These are phyloP conservation scores for Solanum chacoense DNA, from an alignment of 305 asterid species.

Conservation along the genomic window DNA sequence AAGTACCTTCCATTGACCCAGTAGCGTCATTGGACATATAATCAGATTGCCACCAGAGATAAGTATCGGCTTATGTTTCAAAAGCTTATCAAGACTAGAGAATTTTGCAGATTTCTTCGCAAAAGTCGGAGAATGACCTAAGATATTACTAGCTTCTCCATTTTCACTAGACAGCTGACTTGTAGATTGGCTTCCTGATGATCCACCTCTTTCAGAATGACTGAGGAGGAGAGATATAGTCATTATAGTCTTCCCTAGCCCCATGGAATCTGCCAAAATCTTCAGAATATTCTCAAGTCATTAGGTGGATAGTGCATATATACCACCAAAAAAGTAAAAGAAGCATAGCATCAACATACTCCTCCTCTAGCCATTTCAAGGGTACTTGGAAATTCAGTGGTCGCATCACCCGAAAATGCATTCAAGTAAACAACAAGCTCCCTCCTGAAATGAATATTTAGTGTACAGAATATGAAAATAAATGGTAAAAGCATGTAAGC, in stretches of 20 bases:
- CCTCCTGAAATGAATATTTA: constrained; percentile 48
- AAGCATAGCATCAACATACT: constrained; percentile 46
- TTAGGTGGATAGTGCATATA: background rate
- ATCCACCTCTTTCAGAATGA: constrained; percentile 54
- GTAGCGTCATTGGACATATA: constrained; percentile 90
- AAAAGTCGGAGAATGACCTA: constrained; percentile 42
- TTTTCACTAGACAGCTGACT: constrained; percentile 29
- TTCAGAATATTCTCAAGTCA: constrained; percentile 30
- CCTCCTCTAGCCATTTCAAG: constrained; percentile 98
- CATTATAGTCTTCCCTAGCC: constrained; percentile 98
- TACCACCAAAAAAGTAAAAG: background rate
- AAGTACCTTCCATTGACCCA: constrained; percentile 98
- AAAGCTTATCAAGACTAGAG: constrained; percentile 56
- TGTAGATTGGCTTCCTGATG: constrained; percentile 31
- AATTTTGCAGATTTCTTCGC: constrained; percentile 42
- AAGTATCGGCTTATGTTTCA: constrained; percentile 41
- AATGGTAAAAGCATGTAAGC: constrained; percentile 3
- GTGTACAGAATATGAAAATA: background rate
- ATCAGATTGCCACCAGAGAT: constrained; percentile 82
- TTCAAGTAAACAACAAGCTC: constrained; percentile 64
- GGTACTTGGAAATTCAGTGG: constrained; percentile 83
- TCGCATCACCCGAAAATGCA: constrained; percentile 88
- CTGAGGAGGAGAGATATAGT: constrained; percentile 84
- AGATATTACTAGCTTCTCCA: constrained; percentile 25
- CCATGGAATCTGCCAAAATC: constrained; percentile 99